phyloP scores from a whole-genome alignment of 2,329 filamentous ascomycete genomes.

The Fusarium sp. region DNA sequence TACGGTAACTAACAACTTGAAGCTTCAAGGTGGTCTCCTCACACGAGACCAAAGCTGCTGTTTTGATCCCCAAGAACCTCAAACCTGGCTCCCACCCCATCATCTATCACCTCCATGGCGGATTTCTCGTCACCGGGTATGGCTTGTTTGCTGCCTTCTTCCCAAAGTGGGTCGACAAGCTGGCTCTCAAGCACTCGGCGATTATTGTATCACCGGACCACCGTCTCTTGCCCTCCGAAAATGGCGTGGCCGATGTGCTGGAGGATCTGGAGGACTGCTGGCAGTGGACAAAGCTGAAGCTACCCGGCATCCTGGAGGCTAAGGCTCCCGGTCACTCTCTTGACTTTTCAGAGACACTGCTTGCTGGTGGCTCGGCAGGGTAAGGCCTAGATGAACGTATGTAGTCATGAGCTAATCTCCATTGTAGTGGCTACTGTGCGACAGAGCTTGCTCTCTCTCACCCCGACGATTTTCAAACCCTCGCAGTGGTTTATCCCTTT shows the following conservation, averaged over 20 bases:
- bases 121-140: conserved; percentile 40
- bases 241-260: conserved; percentile 42
- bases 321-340: conserved; percentile 14
- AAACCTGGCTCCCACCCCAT: conserved; percentile 38
- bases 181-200: conserved; percentile 41
- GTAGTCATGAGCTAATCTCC: background rate
- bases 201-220: conserved; percentile 45
- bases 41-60: conserved; percentile 36
- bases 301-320: conserved; percentile 7
- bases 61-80: conserved; percentile 44
- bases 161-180: conserved; percentile 32
- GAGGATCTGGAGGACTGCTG: conserved; percentile 46
- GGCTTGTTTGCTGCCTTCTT: conserved; percentile 43
- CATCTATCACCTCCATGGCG: conserved; percentile 45
- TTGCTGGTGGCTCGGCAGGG: conserved; percentile 40
- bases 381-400: background rate
- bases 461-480: conserved; percentile 30
- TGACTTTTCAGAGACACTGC: conserved; percentile 28
- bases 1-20: background rate
- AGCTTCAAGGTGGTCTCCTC: conserved; percentile 39
- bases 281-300: conserved; percentile 35
- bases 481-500: conserved; percentile 38
- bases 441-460: conserved; percentile 39
- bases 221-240: conserved; percentile 40
- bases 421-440: conserved; percentile 37